phyloP scores from a whole-genome alignment of 805 yeast species.

The Candida silvicultrix region DNA sequence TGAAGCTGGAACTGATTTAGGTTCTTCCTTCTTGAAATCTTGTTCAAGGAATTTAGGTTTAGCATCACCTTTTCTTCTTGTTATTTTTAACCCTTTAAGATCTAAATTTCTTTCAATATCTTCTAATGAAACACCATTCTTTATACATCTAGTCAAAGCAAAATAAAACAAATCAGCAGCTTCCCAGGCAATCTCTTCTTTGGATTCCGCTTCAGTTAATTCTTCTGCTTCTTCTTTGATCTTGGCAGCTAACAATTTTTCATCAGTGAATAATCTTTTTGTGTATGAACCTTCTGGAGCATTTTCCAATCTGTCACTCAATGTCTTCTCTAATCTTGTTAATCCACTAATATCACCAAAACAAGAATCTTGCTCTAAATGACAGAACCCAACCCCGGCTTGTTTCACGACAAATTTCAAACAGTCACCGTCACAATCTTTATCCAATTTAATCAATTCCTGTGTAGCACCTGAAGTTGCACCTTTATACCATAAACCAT shows the following conservation, averaged over 20 bases:
- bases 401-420: conserved; percentile 83
- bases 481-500: conserved; percentile 95
- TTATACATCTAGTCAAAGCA: conserved; percentile 64
- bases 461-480: conserved; percentile 96
- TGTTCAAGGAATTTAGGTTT: conserved; percentile 63
- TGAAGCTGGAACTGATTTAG: conserved; percentile 15
- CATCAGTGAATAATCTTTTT: conserved; percentile 77
- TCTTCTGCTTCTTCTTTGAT: conserved; percentile 96
- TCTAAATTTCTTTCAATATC: conserved; percentile 86
- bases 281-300: conserved; percentile 97
- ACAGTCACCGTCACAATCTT: conserved; percentile 93
- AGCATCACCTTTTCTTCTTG: conserved; percentile 95
- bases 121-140: conserved; percentile 69
- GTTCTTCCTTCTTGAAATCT: conserved; percentile 15
- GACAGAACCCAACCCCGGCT: conserved; percentile 88
- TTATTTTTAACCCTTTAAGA: conserved; percentile 75
- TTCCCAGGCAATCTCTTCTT: conserved; percentile 86
- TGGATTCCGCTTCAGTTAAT: conserved; percentile 71
- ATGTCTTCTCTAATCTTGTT: conserved; percentile 57
- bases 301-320: conserved; percentile 49
- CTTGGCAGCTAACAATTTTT: conserved; percentile 70
- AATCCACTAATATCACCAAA: conserved; percentile 71
- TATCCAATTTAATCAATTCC: conserved; percentile 52
- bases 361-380: conserved; percentile 74
- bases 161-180: conserved; percentile 89